Evolutionary conservation across 306 rosid species (phyloP), one percentile per base, ranked within the genome.

Genomic region (Cicer cuneatum): DNA sequence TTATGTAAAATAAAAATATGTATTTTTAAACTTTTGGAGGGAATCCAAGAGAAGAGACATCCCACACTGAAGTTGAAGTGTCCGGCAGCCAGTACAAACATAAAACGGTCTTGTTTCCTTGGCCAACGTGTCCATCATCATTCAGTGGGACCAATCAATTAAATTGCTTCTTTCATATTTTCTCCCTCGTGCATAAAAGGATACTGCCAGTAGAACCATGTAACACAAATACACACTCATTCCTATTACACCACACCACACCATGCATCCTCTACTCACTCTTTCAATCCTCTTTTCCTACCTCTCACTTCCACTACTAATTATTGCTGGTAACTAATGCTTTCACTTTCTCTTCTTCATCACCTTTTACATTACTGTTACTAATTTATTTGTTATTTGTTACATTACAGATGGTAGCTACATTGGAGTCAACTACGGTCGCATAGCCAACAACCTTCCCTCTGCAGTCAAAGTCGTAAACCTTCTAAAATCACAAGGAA

Each of bases 401-500:
- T 6, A 5, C 53, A 15, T 67, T 81, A 4, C 91, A 91, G 96
- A 87, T 58, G 87, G 83, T 13, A 90, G 81, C 24, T 87, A 84
- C 0, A 66, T 91, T 0, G 97, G 97, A 15, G 96, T 91, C n/a
- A 91, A 91, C 96, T 91, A 91, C 33, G 97, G 97, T 1, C 74
- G 97, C n/a, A 39, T 91, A 13, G 96, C 91, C 0, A 84, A 89
- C 86, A 77, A 91, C 75, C 91, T 91, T 8, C 97, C 97, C 0
- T 83, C 97, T 0, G 96, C 97, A 1, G 48, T 51, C 41, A 89
- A 81, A 51, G 97, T 89, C 0, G 91, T 85, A 0, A 71, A 82
- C 52, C 91, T 91, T n/a, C 85, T 91, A 5, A 87, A 81, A 64
- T 85, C 97, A 0, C 89, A 87, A 10, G 90, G 91, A 0, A 39